Evolutionary conservation across 768 basidiomycete genomes (phyloP), one percentile per base, ranked within the genome.

Genomic region (Mycena galericulata): DNA sequence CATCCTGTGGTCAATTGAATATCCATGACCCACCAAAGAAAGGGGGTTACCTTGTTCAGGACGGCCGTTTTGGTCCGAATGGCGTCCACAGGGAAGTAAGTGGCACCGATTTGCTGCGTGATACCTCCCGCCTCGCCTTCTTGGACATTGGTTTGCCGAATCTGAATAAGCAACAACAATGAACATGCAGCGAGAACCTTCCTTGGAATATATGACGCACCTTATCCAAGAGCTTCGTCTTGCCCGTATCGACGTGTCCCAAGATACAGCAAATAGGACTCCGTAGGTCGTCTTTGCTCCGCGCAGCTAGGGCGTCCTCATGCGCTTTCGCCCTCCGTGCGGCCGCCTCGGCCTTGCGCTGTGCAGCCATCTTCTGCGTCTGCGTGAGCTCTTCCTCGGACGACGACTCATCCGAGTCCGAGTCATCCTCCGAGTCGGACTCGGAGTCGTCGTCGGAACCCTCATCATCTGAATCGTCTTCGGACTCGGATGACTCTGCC

Each of bases 101-200:
- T 99, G 24, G 98, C 98, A 85, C 98, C 98, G 72, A 99, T 99
- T 79, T 99, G 98, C 80, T 99, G 98, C 0, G 98, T 99, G 79
- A 99, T 99, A 83, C 98, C 98, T 72, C 98, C 98, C 3, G 98
- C 98, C 88, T 99, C 98, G 61, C 98, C 98, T 78, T 98, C 98
- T 81, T 98, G 97, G 24, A 99, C 98, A 73, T 98, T 98, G 6
- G 97, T 99, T 92, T 99, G 97, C 73, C 98, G 96, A 78, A 99
- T 99, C 96, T 98, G 71, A 59, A 40, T 22, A n/a, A n/a, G 27
- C 62, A 62, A 50, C 3, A 22, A 47, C 2, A 18, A 45, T 0
- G 14, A 54, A 24, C 18, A 36, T 47, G 32, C 4, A 29, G 22
- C 20, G 32, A 0, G 26, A 0, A n/a, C 36, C 12, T 53, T 32